phyloP scores from a whole-genome alignment of 140 eudicot species.

The Erigeron philadelphicus region DNA sequence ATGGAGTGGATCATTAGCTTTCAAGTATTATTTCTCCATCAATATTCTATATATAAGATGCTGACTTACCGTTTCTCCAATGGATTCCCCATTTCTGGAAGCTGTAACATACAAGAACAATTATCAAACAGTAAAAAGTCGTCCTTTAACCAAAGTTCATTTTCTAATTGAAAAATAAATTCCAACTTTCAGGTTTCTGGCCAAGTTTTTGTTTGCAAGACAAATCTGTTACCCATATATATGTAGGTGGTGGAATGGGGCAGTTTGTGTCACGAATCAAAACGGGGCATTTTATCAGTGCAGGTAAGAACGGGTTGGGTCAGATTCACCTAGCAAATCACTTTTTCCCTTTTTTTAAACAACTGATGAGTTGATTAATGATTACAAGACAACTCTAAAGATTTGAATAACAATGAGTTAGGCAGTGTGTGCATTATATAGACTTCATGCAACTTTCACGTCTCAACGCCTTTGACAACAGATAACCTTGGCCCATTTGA shows the following conservation, averaged over 20 bases:
- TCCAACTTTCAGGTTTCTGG: neutral
- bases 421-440: no score
- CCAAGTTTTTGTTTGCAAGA: neutral
- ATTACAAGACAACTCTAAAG: no score
- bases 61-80: constrained; percentile 82
- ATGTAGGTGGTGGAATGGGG: no score
- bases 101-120: constrained; percentile 43
- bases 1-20: constrained; percentile 2
- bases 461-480: neutral
- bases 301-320: no score
- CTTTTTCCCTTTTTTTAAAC: no score
- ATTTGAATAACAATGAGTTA: no score
- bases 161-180: neutral
- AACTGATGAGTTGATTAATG: no score
- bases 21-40: constrained; percentile 7
- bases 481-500: neutral
- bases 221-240: no score
- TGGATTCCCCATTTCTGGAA: constrained; percentile 59
- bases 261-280: no score
- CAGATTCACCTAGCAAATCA: no score
- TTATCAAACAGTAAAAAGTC: constrained; percentile 18
- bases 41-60: constrained; percentile 9
- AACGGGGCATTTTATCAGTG: no score
- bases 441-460: no score
- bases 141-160: neutral